Percentiles rank a stretch among this genome's conserved stretches.
Evolutionary conservation across 2,329 filamentous ascomycete species (phyloP).

Genomic region (Bipolaris bicolor): DNA sequence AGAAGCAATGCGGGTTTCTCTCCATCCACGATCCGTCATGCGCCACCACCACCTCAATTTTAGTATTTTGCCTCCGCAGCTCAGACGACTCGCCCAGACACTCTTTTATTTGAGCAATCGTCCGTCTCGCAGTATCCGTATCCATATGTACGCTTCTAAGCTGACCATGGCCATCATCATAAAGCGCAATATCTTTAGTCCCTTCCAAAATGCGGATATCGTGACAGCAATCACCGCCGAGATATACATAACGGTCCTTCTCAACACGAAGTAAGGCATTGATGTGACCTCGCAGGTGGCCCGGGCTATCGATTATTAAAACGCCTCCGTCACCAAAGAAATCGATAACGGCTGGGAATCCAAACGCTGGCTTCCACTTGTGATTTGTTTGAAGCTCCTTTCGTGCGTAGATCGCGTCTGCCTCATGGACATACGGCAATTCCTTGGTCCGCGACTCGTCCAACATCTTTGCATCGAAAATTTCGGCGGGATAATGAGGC

Average conservation of each 20-base stretch:
- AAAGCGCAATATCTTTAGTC: slow-evolving; percentile 60
- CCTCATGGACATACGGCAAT: neutral
- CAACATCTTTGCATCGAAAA: neutral
- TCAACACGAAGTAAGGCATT: slow-evolving; percentile 56
- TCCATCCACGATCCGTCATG: too few relatives aligned
- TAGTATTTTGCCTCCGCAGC: too few relatives aligned
- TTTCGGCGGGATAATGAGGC: neutral
- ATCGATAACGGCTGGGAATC: slow-evolving; percentile 34
- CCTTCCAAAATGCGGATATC: slow-evolving; percentile 58
- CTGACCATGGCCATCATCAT: slow-evolving; percentile 54
- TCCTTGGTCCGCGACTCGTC: neutral
- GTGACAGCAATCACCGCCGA: slow-evolving; percentile 62
- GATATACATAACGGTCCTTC: slow-evolving; percentile 53
- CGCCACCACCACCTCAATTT: too few relatives aligned
- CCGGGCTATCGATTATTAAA: slow-evolving; percentile 58
- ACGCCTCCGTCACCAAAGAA: slow-evolving; percentile 56
- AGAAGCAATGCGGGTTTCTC: too few relatives aligned
- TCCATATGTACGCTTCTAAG: slow-evolving; percentile 59
- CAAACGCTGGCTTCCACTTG: neutral
- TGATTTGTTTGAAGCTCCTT: neutral
- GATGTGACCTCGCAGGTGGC: slow-evolving; percentile 60
- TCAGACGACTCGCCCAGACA: too few relatives aligned
- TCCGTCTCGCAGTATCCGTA: neutral
- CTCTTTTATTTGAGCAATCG: neutral
- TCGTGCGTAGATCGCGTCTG: neutral